These are phyloP conservation scores for Apiospora arundinis DNA, from an alignment of 2,329 filamentous ascomycete species.

Conservation along the genomic window DNA sequence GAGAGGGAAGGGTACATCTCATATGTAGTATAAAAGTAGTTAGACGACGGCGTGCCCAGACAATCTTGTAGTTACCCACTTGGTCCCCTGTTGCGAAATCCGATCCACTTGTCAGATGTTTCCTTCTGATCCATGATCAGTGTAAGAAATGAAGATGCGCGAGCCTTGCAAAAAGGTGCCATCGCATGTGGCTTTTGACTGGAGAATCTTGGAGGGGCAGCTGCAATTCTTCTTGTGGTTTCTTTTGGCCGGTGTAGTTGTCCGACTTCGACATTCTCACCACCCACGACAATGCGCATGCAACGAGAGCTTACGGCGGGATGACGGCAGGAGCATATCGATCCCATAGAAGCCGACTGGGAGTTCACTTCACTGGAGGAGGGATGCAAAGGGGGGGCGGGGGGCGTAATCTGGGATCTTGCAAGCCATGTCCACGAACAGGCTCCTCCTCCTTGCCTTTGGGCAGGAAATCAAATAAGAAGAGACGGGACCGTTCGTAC, in stretches of 20 bases:
- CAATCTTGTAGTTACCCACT: slow-evolving; percentile 13
- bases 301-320: background rate
- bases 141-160: slow-evolving; percentile 15
- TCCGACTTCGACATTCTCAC: slow-evolving; percentile 6
- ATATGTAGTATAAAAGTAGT: slow-evolving; percentile 12
- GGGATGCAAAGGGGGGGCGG: background rate
- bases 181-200: background rate
- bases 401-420: background rate
- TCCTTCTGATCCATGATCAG: background rate
- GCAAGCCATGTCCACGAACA: background rate
- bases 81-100: slow-evolving; percentile 14
- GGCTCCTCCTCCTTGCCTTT: background rate
- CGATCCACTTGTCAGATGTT: slow-evolving; percentile 19
- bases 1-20: background rate
- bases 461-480: slow-evolving; percentile 5
- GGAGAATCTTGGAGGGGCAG: slow-evolving; percentile 11
- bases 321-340: background rate
- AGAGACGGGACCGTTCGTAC: slow-evolving; percentile 6
- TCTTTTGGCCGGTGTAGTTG: background rate
- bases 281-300: background rate
- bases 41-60: slow-evolving; percentile 2
- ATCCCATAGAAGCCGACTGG: background rate
- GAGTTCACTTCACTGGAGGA: background rate
- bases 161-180: background rate
- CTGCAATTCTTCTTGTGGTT: background rate